These are phyloP conservation scores for Mrakia frigida DNA, from an alignment of 768 basidiomycete species.

Conservation along the genomic window DNA sequence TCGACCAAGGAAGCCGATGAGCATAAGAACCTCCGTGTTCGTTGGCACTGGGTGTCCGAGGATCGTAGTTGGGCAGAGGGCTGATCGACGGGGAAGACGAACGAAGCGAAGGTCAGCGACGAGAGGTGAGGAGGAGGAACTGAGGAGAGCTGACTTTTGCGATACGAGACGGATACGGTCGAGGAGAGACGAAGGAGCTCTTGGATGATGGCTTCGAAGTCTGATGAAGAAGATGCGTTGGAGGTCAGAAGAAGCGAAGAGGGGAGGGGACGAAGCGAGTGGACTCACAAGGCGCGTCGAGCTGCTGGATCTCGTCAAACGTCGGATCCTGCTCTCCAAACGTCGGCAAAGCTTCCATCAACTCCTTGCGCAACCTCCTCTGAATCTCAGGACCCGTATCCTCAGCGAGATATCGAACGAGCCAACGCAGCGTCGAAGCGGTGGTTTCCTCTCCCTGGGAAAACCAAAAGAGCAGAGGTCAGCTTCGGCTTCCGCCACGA, in stretches of 20 bases:
- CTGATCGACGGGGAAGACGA: not conserved
- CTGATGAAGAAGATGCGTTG: not conserved
- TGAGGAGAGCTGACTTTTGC: not conserved
- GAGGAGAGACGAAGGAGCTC: conserved; percentile 9
- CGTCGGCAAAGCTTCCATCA: not conserved
- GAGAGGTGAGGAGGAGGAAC: not conserved
- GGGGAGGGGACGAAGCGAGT: not conserved
- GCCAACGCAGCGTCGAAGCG: conserved; percentile 11
- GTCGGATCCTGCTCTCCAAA: not conserved
- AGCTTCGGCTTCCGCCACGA: not conserved
- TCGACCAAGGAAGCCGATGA: not conserved
- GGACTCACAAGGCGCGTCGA: conserved; percentile 8
- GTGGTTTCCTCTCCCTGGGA: conserved; percentile 13
- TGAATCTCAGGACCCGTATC: conserved; percentile 4
- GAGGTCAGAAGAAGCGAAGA: no score
- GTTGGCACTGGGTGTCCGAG: not conserved
- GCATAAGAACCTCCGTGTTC: conserved; percentile 3
- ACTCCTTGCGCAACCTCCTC: not conserved
- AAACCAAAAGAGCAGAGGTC: not conserved
- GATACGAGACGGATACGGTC: conserved; percentile 3
- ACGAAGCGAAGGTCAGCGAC: not conserved
- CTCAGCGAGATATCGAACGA: conserved; percentile 7
- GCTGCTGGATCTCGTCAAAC: conserved; percentile 11
- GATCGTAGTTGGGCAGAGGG: conserved; percentile 6
- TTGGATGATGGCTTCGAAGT: conserved; percentile 4